These are phyloP conservation scores for Syzygium aqueum DNA, from an alignment of 345 rosid species.

Conservation along the genomic window DNA sequence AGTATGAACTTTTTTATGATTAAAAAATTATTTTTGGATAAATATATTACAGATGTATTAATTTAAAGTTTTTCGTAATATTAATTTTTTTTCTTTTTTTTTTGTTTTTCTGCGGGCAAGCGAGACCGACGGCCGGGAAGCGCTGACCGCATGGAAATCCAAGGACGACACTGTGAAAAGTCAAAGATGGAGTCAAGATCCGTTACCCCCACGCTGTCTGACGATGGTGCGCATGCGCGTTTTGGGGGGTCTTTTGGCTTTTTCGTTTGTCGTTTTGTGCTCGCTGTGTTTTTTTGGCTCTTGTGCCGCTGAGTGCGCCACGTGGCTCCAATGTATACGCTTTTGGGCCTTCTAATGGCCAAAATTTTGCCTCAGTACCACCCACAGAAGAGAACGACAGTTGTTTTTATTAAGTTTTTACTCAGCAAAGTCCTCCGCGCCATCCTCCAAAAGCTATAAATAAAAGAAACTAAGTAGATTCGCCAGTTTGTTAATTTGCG, in stretches of 20 bases:
- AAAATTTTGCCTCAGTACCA: background rate
- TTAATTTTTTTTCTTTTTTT: too few species aligned
- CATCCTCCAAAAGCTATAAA: background rate
- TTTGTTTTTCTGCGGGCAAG: background rate
- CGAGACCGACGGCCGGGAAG: slow-evolving; percentile 8
- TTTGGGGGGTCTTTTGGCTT: background rate
- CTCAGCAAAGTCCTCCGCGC: background rate
- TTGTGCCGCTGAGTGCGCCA: background rate
- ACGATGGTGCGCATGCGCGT: background rate
- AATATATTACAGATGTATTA: too few species aligned
- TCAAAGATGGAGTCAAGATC: slow-evolving; percentile 28
- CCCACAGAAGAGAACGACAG: background rate
- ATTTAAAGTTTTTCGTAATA: too few species aligned
- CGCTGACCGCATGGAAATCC: background rate
- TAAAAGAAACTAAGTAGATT: background rate
- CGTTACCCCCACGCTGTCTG: slow-evolving; percentile 3
- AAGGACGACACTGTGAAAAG: slow-evolving; percentile 7
- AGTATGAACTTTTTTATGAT: too few species aligned
- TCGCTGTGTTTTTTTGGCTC: background rate
- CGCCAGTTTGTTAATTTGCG: background rate
- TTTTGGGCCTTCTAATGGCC: background rate
- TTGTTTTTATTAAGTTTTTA: background rate
- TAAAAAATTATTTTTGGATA: too few species aligned
- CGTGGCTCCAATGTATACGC: background rate
- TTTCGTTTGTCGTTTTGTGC: background rate